Evolutionary conservation across 2,329 filamentous ascomycete species (phyloP).

Genomic region (Verticillium nubilum): DNA sequence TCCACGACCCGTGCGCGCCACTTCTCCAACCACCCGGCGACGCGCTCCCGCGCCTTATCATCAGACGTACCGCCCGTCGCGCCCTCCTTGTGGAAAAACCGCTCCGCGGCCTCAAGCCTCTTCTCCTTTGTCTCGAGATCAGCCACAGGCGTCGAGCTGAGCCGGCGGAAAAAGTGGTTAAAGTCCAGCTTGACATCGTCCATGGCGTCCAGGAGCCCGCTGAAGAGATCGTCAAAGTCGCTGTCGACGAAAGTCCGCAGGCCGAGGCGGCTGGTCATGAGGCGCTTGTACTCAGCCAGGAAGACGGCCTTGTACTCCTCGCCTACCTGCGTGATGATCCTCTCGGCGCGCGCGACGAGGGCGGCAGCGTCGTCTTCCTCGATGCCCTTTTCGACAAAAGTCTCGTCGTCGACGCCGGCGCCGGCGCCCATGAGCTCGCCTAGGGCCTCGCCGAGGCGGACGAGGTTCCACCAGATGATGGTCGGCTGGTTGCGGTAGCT

Average conservation of each 20-base stretch:
- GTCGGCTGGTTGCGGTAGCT: constrained; percentile 91
- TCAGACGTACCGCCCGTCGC: constrained; percentile 54
- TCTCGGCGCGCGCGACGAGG: constrained; percentile 77
- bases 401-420: constrained; percentile 60
- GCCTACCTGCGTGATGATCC: constrained; percentile 70
- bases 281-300: constrained; percentile 77
- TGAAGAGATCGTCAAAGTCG: constrained; percentile 79
- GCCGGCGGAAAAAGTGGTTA: constrained; percentile 83
- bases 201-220: constrained; percentile 75
- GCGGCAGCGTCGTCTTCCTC: constrained; percentile 59
- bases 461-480: constrained; percentile 98
- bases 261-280: constrained; percentile 78
- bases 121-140: constrained; percentile 61
- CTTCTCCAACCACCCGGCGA: constrained; percentile 75
- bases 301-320: constrained; percentile 90
- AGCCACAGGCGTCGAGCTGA: constrained; percentile 58
- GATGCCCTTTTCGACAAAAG: constrained; percentile 70
- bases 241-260: constrained; percentile 61
- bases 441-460: constrained; percentile 81
- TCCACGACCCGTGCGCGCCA: constrained; percentile 69
- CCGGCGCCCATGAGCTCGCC: constrained; percentile 85
- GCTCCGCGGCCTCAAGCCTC: constrained; percentile 57
- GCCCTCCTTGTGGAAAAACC: constrained; percentile 79
- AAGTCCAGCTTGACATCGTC: constrained; percentile 85
- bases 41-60: constrained; percentile 56